phyloP scores from a whole-genome alignment of 805 yeast species.

The Candida xiaguanensis region DNA sequence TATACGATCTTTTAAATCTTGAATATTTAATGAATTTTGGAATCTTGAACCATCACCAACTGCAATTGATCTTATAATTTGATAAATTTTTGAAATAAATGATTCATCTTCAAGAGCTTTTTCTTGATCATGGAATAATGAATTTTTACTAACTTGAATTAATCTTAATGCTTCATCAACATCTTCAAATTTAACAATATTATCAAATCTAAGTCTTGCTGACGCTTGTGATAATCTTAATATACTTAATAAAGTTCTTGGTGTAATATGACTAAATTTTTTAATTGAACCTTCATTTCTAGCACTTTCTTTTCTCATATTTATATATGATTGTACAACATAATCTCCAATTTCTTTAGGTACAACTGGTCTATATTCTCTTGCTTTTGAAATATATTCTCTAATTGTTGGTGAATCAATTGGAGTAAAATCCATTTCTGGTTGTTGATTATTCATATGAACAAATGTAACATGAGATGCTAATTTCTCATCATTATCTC shows the following conservation, averaged over 20 bases:
- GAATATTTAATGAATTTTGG: constrained; percentile 36
- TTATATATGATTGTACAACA: constrained; percentile 81
- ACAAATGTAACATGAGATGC: constrained; percentile 95
- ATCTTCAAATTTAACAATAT: constrained; percentile 68
- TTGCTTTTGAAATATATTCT: constrained; percentile 83
- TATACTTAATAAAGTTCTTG: constrained; percentile 89
- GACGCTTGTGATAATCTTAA: constrained; percentile 91
- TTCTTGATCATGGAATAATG: constrained; percentile 55
- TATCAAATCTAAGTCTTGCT: constrained; percentile 82
- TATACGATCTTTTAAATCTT: constrained; percentile 56
- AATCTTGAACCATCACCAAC: constrained; percentile 28
- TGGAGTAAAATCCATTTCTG: constrained; percentile 71
- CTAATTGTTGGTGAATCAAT: constrained; percentile 77
- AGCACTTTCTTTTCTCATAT: constrained; percentile 88
- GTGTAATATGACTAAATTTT: constrained; percentile 89
- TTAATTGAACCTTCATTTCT: constrained; percentile 68
- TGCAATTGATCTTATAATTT: constrained; percentile 61
- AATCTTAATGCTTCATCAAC: constrained; percentile 95
- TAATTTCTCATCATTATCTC: constrained; percentile 76
- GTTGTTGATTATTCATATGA: constrained; percentile 89
- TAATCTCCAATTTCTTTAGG: constrained; percentile 81
- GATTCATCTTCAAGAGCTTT: constrained; percentile 59
- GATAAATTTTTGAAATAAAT: constrained; percentile 65
- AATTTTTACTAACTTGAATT: constrained; percentile 79
- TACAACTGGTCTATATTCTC: constrained; percentile 79